Percentiles rank a stretch among this genome's conserved stretches.
Evolutionary conservation across 2,329 filamentous ascomycete genomes (phyloP).

Genomic region (Diaporthe citri): DNA sequence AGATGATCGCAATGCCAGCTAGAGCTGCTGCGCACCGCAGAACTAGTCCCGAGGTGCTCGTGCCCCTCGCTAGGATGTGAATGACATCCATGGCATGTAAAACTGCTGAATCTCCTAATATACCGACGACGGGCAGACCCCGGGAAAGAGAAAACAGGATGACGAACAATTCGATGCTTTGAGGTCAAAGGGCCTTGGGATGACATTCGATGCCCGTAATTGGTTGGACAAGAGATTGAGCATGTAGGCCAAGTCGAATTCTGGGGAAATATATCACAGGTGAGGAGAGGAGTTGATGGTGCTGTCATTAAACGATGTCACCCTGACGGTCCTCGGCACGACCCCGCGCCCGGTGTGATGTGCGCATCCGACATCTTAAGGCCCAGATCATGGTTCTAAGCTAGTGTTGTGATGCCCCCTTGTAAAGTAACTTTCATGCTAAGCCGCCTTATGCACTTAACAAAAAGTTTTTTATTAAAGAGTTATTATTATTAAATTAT

Average conservation of each 20-base stretch:
- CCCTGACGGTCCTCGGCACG: slow-evolving; percentile 9
- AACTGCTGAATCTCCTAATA: background rate
- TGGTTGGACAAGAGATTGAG: background rate
- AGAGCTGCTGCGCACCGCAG: slow-evolving; percentile 1
- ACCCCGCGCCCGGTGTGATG: background rate
- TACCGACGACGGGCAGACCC: background rate
- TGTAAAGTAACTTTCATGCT: too few species aligned
- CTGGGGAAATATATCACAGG: background rate
- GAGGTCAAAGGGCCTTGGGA: background rate
- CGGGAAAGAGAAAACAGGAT: background rate
- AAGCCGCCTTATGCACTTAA: too few species aligned
- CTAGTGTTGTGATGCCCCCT: too few species aligned
- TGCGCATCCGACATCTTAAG: background rate
- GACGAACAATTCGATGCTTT: background rate
- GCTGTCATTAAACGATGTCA: background rate
- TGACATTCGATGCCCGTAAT: background rate
- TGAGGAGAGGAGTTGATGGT: background rate
- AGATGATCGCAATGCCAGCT: background rate
- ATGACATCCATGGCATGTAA: background rate
- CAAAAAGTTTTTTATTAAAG: too few species aligned
- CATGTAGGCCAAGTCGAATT: background rate
- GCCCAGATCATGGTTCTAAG: too few species aligned
- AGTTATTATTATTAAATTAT: too few species aligned
- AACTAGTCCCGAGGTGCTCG: background rate
- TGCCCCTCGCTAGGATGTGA: background rate